A percentile compares a stretch with the other conserved stretches of the same genome.
Evolutionary conservation across 2,329 filamentous ascomycete species (phyloP).

Genomic region (Fusarium domesticum): DNA sequence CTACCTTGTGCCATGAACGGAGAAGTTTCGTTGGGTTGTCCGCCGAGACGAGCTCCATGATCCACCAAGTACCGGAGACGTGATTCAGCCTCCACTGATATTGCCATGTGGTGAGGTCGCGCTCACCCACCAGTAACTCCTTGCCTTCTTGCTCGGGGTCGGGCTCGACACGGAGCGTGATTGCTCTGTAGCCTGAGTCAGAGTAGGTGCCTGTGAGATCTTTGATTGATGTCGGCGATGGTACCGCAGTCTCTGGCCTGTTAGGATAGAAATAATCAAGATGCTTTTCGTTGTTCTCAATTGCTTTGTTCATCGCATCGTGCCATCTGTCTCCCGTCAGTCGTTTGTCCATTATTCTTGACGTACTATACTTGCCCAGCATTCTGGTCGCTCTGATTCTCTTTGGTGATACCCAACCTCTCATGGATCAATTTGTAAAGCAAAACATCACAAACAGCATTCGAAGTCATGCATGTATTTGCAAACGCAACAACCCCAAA

Average conservation of each 20-base stretch:
- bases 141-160: conserved; percentile 10
- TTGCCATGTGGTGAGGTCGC: conserved; percentile 24
- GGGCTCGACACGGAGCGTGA: conserved; percentile 19
- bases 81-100: conserved; percentile 25
- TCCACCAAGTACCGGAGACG: conserved; percentile 30
- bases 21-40: not conserved
- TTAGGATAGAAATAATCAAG: conserved; percentile 38
- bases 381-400: conserved; percentile 18
- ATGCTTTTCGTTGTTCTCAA: conserved; percentile 30
- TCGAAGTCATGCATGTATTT: conserved; percentile 44
- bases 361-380: conserved; percentile 17
- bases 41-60: conserved; percentile 22
- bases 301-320: not conserved
- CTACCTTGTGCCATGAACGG: not conserved
- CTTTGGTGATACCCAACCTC: conserved; percentile 21
- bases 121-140: conserved; percentile 25
- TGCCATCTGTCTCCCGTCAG: conserved; percentile 10
- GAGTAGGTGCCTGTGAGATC: conserved; percentile 41
- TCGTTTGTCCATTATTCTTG: not conserved
- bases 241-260: conserved; percentile 34
- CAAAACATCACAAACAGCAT: conserved; percentile 27
- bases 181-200: conserved; percentile 40
- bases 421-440: conserved; percentile 33
- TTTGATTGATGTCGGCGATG: conserved; percentile 36
- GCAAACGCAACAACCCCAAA: conserved; percentile 34